Evolutionary conservation across 345 rosid species (phyloP), one percentile per base, ranked within the genome.

Genomic region (Salix brachista): DNA sequence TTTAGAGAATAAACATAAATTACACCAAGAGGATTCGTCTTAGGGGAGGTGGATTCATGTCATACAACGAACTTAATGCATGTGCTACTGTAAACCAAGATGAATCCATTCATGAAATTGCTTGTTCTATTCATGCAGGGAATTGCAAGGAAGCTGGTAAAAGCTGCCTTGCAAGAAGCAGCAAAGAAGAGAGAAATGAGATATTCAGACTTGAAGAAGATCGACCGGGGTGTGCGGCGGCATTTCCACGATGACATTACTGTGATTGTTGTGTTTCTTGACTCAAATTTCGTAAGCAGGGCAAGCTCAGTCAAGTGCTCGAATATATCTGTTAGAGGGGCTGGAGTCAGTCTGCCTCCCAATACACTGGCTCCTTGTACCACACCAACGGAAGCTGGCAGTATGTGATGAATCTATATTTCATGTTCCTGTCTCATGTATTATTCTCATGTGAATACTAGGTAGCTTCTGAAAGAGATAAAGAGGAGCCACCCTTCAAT

Each of bases 241-340:
- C 95, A 91, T 89, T 94, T 94, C 92, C 98, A 94, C 58, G 98
- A 94, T 60, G 98, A 94, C 84, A 93, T 90, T 67, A 92, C 98
- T 3, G 97, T 93, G 76, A 76, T 90, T 1, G 94, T 94, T 6
- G 83, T 92, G 85, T 94, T 91, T 81, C 90, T 94, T 10, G 93
- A 92, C 84, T 83, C 98, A n/a, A 87, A 80, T 77, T 70, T 86
- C 2, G 85, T 84, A 83, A 88, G 89, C 88, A 84, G 83, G 80
- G 89, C 85, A 1, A 82, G 87, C 80, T 72, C 89, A 36, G 75
- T 81, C 74, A 90, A 80, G 83, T 79, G 69, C 25, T 77, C 87
- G 0, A 80, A 76, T 5, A 36, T 90, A 42, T 94, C 97, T 0
- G 78, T 94, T 58, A 88, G 90, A 83, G 97, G 94, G 3, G 94